phyloP scores from a whole-genome alignment of 2,329 filamentous ascomycete genomes.

The Graphium sp. region DNA sequence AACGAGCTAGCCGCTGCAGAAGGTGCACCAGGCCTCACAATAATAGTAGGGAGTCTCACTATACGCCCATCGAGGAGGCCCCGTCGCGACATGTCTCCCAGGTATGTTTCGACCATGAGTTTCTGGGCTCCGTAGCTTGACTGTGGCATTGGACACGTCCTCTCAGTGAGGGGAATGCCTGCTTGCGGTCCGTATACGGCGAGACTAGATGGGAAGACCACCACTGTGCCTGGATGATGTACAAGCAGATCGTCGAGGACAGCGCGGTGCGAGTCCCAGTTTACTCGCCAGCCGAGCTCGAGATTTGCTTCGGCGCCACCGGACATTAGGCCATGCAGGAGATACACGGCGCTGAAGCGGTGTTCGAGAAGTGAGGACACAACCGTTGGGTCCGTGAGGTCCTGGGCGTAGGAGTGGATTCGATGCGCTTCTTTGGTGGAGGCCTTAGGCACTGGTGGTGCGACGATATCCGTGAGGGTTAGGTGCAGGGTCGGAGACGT shows the following conservation, averaged over 20 bases:
- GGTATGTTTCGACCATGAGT: constrained; percentile 39
- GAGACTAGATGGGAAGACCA: constrained; percentile 41
- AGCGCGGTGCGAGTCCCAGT: constrained; percentile 36
- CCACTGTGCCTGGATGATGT: constrained; percentile 26
- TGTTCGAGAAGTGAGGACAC: constrained; percentile 13
- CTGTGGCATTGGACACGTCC: constrained; percentile 31
- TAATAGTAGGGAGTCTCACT: constrained; percentile 41
- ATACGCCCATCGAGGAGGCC: constrained; percentile 39
- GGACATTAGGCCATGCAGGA: constrained; percentile 49
- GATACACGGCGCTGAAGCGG: constrained; percentile 29
- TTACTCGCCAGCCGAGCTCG: constrained; percentile 35
- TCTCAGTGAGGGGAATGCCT: constrained; percentile 22
- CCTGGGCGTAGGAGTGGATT: constrained; percentile 11
- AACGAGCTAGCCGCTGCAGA: constrained; percentile 45
- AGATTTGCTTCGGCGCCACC: constrained; percentile 42
- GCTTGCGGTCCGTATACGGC: constrained; percentile 40
- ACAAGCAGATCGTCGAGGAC: constrained; percentile 32
- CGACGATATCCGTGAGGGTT: constrained; percentile 37
- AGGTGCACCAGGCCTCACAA: constrained; percentile 40
- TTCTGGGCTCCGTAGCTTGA: constrained; percentile 45
- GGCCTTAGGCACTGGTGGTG: constrained; percentile 26
- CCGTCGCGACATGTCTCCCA: constrained; percentile 31
- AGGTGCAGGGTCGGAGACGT: constrained; percentile 19
- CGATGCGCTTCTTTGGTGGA: constrained; percentile 13
- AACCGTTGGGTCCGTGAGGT: constrained; percentile 15